Base-by-base conservation (phyloP, 768 basidiomycete genomes). In the Xerocomus spinulosus region DNA sequence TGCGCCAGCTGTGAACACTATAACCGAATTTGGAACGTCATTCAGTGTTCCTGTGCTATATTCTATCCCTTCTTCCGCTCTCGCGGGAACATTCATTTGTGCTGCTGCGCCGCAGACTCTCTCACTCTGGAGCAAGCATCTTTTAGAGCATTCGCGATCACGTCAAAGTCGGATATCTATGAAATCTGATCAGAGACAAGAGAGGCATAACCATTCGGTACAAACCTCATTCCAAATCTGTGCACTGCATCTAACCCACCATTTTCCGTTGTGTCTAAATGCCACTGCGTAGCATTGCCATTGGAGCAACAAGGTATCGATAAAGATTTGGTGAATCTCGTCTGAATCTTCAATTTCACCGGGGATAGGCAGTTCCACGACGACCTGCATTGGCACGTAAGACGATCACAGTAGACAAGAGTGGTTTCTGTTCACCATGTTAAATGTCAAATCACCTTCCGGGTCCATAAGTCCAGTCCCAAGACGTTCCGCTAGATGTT, bases 401-500 rank as follows among this genome's bases (percentile, higher is more conserved):
- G 5, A 32, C 9, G 9, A 43, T 8, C 10, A 33, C 23, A 6
- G 9, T 2, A 26, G 18, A 9, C 2, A 21, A 3, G 28, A n/a
- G 25, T 18, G 1, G 9, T 28, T 9, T 17, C 23, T 13, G 62
- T 53, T 3, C 24, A 87, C 87, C 87, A 92, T 90, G 53, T 75
- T 81, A 12, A 80, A 68, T 0, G 85, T 87, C 13, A 87, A 64
- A 48, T 82, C 79, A 3, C 72, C 72, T 2, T 69, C 67, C 37
- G 79, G 75, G 48, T 89, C 83, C 70, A 92, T 70, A 4, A 84
- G 71, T 3, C 58, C 52, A 0, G 87, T 91, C 1, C 78, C 80
- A 34, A 90, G 70, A 8, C 80, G 64, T 49, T 79, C 70, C 2
- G 82, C 80, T 8, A 91, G 69, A 9, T 61, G 59, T 50, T 71